phyloP scores from a whole-genome alignment of 257 asterid genomes.

The Ballota nigra region DNA sequence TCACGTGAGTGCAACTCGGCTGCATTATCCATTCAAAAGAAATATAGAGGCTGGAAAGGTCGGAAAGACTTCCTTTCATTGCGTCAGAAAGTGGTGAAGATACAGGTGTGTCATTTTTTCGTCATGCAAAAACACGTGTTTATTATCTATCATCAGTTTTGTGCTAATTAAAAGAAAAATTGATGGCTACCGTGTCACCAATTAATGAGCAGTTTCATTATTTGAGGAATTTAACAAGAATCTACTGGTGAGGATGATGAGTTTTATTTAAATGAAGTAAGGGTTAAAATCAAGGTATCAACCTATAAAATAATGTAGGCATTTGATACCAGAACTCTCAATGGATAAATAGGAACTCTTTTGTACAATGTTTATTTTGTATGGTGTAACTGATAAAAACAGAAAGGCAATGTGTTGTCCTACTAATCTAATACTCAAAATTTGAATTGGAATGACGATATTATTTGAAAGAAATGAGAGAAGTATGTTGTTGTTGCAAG shows the following conservation, averaged over 20 bases:
- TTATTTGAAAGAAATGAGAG: background rate
- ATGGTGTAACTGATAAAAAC: background rate
- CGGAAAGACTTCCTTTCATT: slow-evolving; percentile 75
- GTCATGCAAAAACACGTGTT: background rate
- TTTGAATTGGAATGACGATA: no score
- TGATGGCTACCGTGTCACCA: background rate
- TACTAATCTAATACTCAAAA: background rate
- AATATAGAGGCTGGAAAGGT: slow-evolving; percentile 89
- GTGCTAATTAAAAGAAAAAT: background rate
- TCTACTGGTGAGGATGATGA: background rate
- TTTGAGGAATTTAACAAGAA: background rate
- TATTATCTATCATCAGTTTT: background rate
- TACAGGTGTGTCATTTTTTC: slow-evolving; percentile 60
- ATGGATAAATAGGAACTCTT: background rate
- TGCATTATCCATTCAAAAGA: slow-evolving; percentile 90
- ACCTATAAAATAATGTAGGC: background rate
- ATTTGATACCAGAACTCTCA: background rate
- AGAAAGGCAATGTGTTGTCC: background rate
- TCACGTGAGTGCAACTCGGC: slow-evolving; percentile 66
- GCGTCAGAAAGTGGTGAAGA: slow-evolving; percentile 91
- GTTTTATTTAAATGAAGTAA: background rate
- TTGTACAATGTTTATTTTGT: background rate
- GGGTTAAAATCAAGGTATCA: background rate
- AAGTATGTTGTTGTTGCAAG: slow-evolving; percentile 5
- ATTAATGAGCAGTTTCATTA: background rate